Percentiles rank a stretch among this genome's conserved stretches.
These are phyloP conservation scores for Oidium heveae DNA, from an alignment of 2,329 filamentous ascomycete genomes.

Conservation along the genomic window DNA sequence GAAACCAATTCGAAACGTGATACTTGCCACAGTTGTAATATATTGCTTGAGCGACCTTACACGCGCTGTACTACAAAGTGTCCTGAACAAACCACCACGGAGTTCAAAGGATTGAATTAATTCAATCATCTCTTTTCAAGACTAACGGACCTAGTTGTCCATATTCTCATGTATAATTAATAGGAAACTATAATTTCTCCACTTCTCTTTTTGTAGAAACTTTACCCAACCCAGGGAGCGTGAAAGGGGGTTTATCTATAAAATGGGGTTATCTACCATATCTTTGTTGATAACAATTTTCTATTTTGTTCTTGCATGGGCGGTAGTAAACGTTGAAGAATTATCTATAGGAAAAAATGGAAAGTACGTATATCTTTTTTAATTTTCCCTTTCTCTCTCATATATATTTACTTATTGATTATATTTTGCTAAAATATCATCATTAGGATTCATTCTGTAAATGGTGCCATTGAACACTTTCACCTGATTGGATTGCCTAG, in stretches of 20 bases:
- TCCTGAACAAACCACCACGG: slow-evolving; percentile 8
- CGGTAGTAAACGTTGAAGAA: slow-evolving; percentile 9
- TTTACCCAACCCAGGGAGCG: neutral
- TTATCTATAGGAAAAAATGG: slow-evolving; percentile 18
- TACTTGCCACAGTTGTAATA: slow-evolving; percentile 22
- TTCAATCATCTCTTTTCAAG: neutral
- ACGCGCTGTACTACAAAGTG: slow-evolving; percentile 12
- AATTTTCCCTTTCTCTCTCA: too few species aligned
- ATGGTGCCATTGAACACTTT: slow-evolving; percentile 11
- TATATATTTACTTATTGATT: neutral
- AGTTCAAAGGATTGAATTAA: slow-evolving; percentile 2
- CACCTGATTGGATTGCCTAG: slow-evolving; percentile 19
- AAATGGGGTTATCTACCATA: neutral
- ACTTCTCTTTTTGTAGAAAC: neutral
- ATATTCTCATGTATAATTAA: too few species aligned
- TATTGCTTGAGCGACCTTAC: slow-evolving; percentile 16
- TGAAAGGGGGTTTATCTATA: neutral
- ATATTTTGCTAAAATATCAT: neutral
- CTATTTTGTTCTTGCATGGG: neutral
- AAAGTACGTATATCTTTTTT: neutral
- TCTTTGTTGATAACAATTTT: neutral
- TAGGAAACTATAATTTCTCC: too few species aligned
- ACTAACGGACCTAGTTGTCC: too few species aligned
- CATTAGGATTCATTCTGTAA: neutral
- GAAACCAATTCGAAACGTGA: slow-evolving; percentile 23